These are phyloP conservation scores for Hypoxylon sp. DNA, from an alignment of 2,329 filamentous ascomycete species.

Conservation along the genomic window DNA sequence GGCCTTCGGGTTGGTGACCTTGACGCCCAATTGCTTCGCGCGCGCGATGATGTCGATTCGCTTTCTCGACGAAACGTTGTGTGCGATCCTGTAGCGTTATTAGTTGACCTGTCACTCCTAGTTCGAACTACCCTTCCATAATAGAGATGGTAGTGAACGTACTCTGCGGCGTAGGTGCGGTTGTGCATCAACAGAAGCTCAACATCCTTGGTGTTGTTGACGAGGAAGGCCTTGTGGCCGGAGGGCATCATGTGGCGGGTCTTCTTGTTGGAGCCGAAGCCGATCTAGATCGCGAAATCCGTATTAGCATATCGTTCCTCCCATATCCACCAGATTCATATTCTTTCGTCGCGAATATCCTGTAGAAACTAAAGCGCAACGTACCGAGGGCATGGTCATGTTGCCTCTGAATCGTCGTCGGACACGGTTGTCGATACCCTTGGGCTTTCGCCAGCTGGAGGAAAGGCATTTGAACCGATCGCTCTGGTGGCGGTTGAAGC, in stretches of 20 bases:
- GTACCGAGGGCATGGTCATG: constrained; percentile 97
- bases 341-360: neutral
- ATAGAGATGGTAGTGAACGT: constrained; percentile 60
- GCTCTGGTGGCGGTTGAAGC: constrained; percentile 97
- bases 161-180: constrained; percentile 98
- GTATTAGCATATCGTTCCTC: constrained; percentile 34
- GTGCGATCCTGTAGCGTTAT: constrained; percentile 82
- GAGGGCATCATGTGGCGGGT: constrained; percentile 98
- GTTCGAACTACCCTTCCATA: neutral
- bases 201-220: constrained; percentile 95
- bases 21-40: constrained; percentile 98
- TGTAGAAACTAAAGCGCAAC: constrained; percentile 55
- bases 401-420: constrained; percentile 97
- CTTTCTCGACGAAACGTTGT: constrained; percentile 98
- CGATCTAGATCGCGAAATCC: constrained; percentile 70
- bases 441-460: constrained; percentile 93
- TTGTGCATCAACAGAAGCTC: constrained; percentile 99
- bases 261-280: constrained; percentile 99
- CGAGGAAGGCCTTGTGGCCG: constrained; percentile 99
- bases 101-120: constrained; percentile 50
- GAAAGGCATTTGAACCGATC: constrained; percentile 92
- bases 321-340: neutral
- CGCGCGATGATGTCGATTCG: constrained; percentile 97
- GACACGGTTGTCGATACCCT: constrained; percentile 99
- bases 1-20: constrained; percentile 99